These are phyloP conservation scores for Casuarina cunninghamiana DNA, from an alignment of 306 rosid species.

Conservation along the genomic window DNA sequence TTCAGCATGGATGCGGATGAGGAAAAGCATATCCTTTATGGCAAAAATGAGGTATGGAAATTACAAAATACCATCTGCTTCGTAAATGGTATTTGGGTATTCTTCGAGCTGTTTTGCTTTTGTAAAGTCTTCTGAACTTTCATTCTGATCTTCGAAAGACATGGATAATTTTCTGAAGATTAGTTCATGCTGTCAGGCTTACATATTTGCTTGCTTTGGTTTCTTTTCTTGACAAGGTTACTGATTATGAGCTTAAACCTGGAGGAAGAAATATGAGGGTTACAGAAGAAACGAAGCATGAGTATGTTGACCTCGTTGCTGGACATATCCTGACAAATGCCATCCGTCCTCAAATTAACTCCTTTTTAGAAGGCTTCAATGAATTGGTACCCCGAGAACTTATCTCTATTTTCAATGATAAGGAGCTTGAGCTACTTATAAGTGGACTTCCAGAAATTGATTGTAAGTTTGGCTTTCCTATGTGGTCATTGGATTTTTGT, in stretches of 20 bases:
- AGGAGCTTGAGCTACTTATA: conserved; percentile 97
- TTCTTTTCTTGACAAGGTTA: conserved; percentile 53
- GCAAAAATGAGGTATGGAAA: conserved; percentile 73
- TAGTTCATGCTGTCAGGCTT: neutral
- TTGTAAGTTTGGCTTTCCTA: conserved; percentile 54
- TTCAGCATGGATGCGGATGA: conserved; percentile 99
- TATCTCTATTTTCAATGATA: conserved; percentile 86
- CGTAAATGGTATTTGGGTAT: neutral
- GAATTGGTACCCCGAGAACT: conserved; percentile 85
- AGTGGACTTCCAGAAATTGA: conserved; percentile 99
- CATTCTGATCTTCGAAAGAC: neutral
- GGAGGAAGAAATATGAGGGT: conserved; percentile 98
- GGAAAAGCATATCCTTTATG: conserved; percentile 94
- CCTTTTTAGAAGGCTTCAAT: conserved; percentile 82
- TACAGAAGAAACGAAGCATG: conserved; percentile 96
- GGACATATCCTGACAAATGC: conserved; percentile 93
- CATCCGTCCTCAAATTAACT: conserved; percentile 89
- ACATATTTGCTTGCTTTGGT: neutral
- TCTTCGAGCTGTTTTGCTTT: neutral
- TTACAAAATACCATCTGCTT: conserved; percentile 16
- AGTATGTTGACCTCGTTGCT: conserved; percentile 98
- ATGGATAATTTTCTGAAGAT: neutral
- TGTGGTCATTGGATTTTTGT: conserved; percentile 2
- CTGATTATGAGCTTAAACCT: conserved; percentile 98
- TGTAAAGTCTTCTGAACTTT: neutral